Evolutionary conservation across 257 asterid species (phyloP).

Genomic region (Solanum microdontum): DNA sequence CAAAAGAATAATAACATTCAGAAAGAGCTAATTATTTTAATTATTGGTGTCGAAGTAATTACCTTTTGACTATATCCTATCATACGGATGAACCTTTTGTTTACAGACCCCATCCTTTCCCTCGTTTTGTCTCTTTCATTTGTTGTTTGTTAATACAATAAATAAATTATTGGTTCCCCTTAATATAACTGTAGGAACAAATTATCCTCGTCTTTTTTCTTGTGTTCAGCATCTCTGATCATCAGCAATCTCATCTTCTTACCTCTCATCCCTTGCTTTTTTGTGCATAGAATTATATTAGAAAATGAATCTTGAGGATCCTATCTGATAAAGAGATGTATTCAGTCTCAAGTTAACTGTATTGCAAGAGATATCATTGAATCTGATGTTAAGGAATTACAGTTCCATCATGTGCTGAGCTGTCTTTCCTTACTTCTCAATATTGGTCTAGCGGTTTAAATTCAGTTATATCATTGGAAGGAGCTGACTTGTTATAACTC

Average conservation of each 20-base stretch:
- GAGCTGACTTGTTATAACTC: slow-evolving; percentile 11
- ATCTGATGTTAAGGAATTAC: background rate
- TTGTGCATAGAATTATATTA: background rate
- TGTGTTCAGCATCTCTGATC: background rate
- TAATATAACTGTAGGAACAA: background rate
- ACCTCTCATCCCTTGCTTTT: background rate
- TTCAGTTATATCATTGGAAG: background rate
- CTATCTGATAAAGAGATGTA: background rate
- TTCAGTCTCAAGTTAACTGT: background rate
- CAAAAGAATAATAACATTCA: background rate
- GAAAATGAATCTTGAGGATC: background rate
- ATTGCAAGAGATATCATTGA: background rate
- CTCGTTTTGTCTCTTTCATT: background rate
- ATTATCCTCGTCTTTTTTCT: background rate
- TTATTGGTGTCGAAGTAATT: background rate
- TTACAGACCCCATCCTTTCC: background rate
- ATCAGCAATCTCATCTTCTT: background rate
- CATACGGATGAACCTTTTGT: background rate
- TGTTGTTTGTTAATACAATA: background rate
- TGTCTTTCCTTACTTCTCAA: background rate
- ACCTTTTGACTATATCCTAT: background rate
- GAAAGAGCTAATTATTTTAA: background rate
- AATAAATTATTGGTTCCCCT: background rate
- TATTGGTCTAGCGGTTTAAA: background rate
- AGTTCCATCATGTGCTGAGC: background rate